These are phyloP conservation scores for Pugionium dolabratum DNA, from an alignment of 345 rosid species.

Conservation along the genomic window DNA sequence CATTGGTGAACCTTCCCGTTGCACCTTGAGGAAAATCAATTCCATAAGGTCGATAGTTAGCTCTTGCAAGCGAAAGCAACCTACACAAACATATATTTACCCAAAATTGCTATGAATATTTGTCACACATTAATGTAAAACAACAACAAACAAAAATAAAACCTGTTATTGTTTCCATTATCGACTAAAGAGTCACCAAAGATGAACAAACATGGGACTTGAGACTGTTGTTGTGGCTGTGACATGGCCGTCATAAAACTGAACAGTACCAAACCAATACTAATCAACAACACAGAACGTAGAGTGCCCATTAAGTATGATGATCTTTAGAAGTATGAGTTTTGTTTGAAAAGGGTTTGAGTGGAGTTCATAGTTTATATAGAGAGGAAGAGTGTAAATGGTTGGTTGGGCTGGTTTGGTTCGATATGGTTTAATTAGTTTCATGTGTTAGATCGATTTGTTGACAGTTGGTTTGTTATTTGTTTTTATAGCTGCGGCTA, in stretches of 20 bases:
- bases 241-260: constrained; percentile 41
- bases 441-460: constrained; percentile 28
- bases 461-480: constrained; percentile 31
- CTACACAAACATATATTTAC: constrained; percentile 9
- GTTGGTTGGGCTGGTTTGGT: constrained; percentile 36
- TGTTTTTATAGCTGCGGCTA: constrained; percentile 19
- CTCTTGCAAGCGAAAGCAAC: constrained; percentile 67
- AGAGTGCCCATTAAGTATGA: constrained; percentile 17
- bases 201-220: constrained; percentile 80
- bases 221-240: constrained; percentile 47
- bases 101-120: background rate
- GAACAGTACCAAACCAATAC: constrained; percentile 37
- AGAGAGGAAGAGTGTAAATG: constrained; percentile 18
- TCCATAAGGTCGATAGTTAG: constrained; percentile 87
- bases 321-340: constrained; percentile 15
- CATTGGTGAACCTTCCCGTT: constrained; percentile 83
- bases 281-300: constrained; percentile 22
- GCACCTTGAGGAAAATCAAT: constrained; percentile 78
- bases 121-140: background rate
- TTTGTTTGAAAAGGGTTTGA: constrained; percentile 16
- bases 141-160: background rate
- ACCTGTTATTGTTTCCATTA: constrained; percentile 84
- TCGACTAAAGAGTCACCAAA: constrained; percentile 94
- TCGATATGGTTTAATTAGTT: constrained; percentile 30
- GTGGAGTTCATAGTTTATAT: constrained; percentile 20